phyloP scores from a whole-genome alignment of 352 stramenopile genomes.

The Pythium sukuiense region DNA sequence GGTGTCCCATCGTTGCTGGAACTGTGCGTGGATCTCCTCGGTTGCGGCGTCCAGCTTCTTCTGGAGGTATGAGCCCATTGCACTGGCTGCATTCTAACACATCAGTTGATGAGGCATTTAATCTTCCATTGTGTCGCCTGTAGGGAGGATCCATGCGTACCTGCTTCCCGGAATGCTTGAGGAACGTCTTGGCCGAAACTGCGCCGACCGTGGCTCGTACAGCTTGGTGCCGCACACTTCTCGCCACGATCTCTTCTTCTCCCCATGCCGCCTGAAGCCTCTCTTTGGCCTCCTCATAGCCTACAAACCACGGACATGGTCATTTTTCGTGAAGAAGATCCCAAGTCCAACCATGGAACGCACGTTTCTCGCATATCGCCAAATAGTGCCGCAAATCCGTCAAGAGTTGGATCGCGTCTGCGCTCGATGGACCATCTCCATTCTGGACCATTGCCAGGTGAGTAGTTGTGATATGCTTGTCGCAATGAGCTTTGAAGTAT shows the following conservation, averaged over 20 bases:
- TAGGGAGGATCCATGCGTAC: constrained; percentile 3
- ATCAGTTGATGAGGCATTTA: neutral
- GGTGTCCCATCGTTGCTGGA: constrained; percentile 36
- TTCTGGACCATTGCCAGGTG: constrained; percentile 8
- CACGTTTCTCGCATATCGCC: constrained; percentile 43
- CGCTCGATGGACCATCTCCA: neutral
- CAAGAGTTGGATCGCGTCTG: constrained; percentile 29
- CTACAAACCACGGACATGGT: constrained; percentile 14
- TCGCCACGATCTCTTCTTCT: constrained; percentile 30
- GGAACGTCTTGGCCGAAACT: constrained; percentile 37
- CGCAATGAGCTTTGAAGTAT: constrained; percentile 16
- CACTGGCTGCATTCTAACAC: constrained; percentile 3
- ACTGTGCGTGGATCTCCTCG: constrained; percentile 33
- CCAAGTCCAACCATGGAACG: neutral
- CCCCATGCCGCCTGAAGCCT: constrained; percentile 35
- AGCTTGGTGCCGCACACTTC: constrained; percentile 30
- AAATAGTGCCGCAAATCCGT: constrained; percentile 36
- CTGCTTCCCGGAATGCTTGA: constrained; percentile 44
- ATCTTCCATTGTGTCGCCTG: too few species aligned
- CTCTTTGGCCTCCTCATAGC: constrained; percentile 34
- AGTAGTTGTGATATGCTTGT: constrained; percentile 18
- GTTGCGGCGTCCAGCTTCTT: constrained; percentile 48
- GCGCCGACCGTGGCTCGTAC: constrained; percentile 36
- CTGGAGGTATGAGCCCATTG: constrained; percentile 34
- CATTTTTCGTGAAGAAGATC: neutral